Conservation (phyloP, 345 rosid genomes). For the Triadica sebifera region DNA sequence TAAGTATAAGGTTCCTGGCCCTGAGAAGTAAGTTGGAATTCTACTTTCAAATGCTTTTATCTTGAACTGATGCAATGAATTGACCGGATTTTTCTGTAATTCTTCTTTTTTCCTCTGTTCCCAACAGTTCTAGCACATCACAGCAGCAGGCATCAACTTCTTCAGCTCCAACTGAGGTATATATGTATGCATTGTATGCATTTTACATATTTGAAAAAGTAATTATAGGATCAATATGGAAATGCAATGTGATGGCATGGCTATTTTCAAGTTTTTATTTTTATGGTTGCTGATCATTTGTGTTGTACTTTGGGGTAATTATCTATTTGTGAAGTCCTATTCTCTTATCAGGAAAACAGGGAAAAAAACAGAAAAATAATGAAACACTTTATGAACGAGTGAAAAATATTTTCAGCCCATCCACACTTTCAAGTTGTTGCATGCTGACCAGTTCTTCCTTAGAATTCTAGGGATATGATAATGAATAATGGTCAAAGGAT, state of each 20-base stretch:
- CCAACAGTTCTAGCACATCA: conserved; percentile 37
- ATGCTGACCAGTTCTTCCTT: not conserved
- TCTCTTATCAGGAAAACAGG: not conserved
- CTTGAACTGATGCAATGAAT: not conserved
- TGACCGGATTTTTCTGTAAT: not conserved
- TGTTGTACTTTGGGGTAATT: not conserved
- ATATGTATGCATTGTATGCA: not conserved
- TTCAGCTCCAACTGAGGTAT: conserved; percentile 48
- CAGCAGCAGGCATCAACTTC: conserved; percentile 45
- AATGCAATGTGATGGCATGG: not conserved
- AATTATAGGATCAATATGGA: not conserved
- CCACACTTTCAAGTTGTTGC: not conserved
- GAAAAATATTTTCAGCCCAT: not conserved
- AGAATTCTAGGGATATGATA: not conserved
- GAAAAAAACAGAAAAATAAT: not conserved
- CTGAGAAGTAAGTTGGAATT: conserved; percentile 40
- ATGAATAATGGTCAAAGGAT: not conserved
- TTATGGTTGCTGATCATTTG: not conserved
- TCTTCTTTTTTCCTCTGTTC: not conserved
- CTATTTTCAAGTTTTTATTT: not conserved
- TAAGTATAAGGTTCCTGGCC: conserved; percentile 59
- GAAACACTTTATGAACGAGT: not conserved
- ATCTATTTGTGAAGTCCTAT: not conserved
- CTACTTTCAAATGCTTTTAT: not conserved
- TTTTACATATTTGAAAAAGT: not conserved